Conservation (phyloP, 2,329 filamentous ascomycete species). For the Ramichloridium luteum region DNA sequence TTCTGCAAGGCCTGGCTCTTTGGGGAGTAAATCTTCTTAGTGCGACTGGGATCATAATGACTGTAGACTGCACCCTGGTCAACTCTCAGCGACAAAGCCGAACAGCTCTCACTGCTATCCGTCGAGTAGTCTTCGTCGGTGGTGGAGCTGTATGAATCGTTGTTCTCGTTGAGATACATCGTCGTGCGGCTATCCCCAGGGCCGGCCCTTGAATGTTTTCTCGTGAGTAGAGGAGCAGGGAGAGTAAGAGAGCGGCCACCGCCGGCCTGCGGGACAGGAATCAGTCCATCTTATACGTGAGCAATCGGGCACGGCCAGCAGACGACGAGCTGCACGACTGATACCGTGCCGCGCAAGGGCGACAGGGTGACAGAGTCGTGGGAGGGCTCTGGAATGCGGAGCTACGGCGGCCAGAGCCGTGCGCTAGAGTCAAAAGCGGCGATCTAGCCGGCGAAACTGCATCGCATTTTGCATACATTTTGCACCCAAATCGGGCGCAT, state of each 20-base stretch:
- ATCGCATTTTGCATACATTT: constrained; percentile 2
- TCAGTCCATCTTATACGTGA: background rate
- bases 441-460: constrained; percentile 2
- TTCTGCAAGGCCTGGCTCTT: constrained; percentile 4
- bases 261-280: background rate
- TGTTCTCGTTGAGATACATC: too few species aligned
- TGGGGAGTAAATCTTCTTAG: constrained; percentile 4
- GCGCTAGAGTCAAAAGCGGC: constrained; percentile 1
- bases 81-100: too few species aligned
- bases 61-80: too few species aligned
- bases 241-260: background rate
- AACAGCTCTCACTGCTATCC: too few species aligned
- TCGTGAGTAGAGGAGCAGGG: background rate
- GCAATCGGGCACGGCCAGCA: too few species aligned
- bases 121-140: too few species aligned
- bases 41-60: constrained; percentile 3
- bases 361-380: background rate
- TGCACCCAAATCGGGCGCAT: constrained; percentile 4
- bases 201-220: too few species aligned
- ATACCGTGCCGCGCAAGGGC: background rate
- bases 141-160: background rate
- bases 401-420: constrained; percentile 1
- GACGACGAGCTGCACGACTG: background rate
- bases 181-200: too few species aligned
- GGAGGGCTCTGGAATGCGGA: background rate